phyloP scores from a whole-genome alignment of 2,329 filamentous ascomycete species.

The Monosporascus ibericus region DNA sequence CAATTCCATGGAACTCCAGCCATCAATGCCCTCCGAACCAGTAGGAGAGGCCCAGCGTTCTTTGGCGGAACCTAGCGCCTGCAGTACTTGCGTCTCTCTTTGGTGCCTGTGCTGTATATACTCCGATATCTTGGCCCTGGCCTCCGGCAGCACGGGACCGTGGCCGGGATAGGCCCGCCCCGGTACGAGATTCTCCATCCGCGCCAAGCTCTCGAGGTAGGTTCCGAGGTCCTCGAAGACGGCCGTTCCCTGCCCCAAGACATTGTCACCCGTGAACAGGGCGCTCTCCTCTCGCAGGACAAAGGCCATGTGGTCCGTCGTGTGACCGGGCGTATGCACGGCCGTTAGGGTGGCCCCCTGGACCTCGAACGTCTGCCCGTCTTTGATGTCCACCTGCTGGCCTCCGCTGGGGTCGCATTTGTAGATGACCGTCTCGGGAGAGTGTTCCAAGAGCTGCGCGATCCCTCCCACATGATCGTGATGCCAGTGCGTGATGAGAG shows the following conservation, averaged over 20 bases:
- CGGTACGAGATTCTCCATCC: constrained; percentile 60
- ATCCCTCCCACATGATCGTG: constrained; percentile 78
- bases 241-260: constrained; percentile 79
- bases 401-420: constrained; percentile 55
- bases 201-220: constrained; percentile 64
- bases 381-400: constrained; percentile 45
- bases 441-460: constrained; percentile 57
- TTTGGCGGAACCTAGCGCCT: constrained; percentile 46
- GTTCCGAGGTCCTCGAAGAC: constrained; percentile 71
- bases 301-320: constrained; percentile 75
- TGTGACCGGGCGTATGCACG: constrained; percentile 58
- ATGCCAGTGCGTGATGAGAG: constrained; percentile 89
- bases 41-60: constrained; percentile 14
- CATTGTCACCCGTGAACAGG: constrained; percentile 85
- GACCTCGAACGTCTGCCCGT: constrained; percentile 47
- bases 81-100: constrained; percentile 72
- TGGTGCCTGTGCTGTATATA: constrained; percentile 78
- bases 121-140: constrained; percentile 64
- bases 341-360: constrained; percentile 33
- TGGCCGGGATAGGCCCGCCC: constrained; percentile 83
- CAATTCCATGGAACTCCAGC: constrained; percentile 70
- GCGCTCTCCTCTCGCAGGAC: constrained; percentile 71
- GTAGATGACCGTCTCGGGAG: constrained; percentile 57
- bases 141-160: constrained; percentile 70
- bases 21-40: constrained; percentile 19